Percentiles rank a stretch among this genome's conserved stretches.
Conservation (phyloP, 768 basidiomycete genomes). For the Tricholoma saponaceum region DNA sequence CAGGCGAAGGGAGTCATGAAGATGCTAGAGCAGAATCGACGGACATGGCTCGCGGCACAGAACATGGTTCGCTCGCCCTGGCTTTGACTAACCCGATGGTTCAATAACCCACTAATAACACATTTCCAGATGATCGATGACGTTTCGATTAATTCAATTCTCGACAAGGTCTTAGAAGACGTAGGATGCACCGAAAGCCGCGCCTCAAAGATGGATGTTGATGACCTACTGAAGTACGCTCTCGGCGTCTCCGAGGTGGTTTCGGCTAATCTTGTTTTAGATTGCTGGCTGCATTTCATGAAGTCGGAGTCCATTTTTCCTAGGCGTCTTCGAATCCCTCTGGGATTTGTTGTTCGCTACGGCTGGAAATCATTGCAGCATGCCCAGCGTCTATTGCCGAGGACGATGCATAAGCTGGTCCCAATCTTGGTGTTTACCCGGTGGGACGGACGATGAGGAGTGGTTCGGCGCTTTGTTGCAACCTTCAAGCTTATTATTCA, state of each 20-base stretch:
- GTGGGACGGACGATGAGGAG: too few relatives aligned
- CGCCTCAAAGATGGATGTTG: conserved; percentile 90
- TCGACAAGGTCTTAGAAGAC: conserved; percentile 71
- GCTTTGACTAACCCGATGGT: background rate
- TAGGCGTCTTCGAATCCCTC: conserved; percentile 21
- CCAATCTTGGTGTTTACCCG: background rate
- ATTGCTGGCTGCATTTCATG: conserved; percentile 69
- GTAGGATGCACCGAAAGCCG: conserved; percentile 73
- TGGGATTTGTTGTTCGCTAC: background rate
- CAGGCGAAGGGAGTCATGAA: conserved; percentile 92
- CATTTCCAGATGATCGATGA: conserved; percentile 53
- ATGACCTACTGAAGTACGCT: conserved; percentile 83
- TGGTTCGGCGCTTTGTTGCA: background rate
- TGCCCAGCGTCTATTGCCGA: too few relatives aligned
- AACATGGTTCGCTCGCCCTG: conserved; percentile 41
- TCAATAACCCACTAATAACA: background rate
- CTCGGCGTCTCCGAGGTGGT: background rate
- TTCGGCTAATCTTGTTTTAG: conserved; percentile 30
- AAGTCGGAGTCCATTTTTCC: conserved; percentile 71
- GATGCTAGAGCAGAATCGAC: conserved; percentile 91
- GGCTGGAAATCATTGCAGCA: background rate
- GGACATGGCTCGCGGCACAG: conserved; percentile 86
- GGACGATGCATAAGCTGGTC: background rate
- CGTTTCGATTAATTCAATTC: conserved; percentile 60
- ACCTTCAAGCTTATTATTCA: background rate